Base-by-base conservation (phyloP, 108 stramenopile species). In the Chaetoceros tenuissimus region DNA sequence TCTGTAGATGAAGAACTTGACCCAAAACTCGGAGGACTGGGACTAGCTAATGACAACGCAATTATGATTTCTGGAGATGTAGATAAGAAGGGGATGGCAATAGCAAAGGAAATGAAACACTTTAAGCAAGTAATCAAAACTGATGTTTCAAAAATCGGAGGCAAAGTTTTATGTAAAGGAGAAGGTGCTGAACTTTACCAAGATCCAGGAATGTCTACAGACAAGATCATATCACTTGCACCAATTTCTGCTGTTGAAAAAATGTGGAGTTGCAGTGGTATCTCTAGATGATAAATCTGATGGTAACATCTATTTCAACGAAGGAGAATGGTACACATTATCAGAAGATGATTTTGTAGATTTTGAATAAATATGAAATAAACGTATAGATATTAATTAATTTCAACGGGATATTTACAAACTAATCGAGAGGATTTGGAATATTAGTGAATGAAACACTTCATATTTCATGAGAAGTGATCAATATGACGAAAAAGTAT, bases 251-350 rank as follows among this genome's bases (percentile, higher is more conserved):
- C 87, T 20, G 72, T 72, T 27, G 50, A 19, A 55, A 66, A 20
- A 31, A 55, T 20, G 46, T 31, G n/a, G 51, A 52, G 0, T 54
- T 29, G 13, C 34, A 47, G 26, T 81, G 77, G 19, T 40, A 13
- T 10, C 13, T 40, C 59, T 62, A 28, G 77, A 84, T 46, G 63
- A 74, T 45, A 67, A 76, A 24, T 73, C 83, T 18, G 56, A 48
- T 10, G 87, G 87, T 17, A 74, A 84, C 60, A 51, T 84, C 3
- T 87, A 81, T 48, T 48, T 59, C 34, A 62, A 67, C 2, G 71
- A 82, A 53, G 87, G 79, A 52, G 69, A 75, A 24, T 84, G 69
- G 62, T 82, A 57, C 31, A 82, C 82, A 45, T 77, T 82, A 0
- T 46, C 64, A 23, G 73, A 80, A 40, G 74, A 65, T 46, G 74